Conservation (phyloP, 495 filamentous ascomycete genomes). For the Penicillium maclennaniae region DNA sequence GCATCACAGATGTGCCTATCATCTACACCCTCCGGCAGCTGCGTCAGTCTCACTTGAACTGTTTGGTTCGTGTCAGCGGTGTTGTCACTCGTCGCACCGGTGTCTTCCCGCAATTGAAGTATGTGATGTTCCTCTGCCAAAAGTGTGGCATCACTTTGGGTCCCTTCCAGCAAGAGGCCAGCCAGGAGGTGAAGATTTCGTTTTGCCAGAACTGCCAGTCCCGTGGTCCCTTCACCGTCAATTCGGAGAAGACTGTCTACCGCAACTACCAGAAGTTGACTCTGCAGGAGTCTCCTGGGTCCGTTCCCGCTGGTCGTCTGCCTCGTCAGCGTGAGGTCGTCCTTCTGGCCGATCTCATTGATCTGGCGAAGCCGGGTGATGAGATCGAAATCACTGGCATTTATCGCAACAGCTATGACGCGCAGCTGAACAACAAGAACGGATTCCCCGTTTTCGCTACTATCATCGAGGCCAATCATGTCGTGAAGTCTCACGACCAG, state of each 20-base stretch:
- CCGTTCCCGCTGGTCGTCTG: slow-evolving; percentile 92
- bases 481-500: slow-evolving; percentile 96
- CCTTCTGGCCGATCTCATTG: slow-evolving; percentile 94
- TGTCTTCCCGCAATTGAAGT: slow-evolving; percentile 97
- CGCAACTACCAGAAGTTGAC: slow-evolving; percentile 98
- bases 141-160: slow-evolving; percentile 92
- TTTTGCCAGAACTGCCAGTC: slow-evolving; percentile 98
- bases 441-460: slow-evolving; percentile 99
- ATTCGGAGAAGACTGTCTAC: slow-evolving; percentile 98
- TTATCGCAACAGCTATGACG: slow-evolving; percentile 98
- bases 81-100: slow-evolving; percentile 96
- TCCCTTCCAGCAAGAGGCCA: slow-evolving; percentile 96
- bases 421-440: slow-evolving; percentile 96
- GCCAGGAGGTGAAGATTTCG: slow-evolving; percentile 89
- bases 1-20: slow-evolving; percentile 90
- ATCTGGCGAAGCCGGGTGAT: slow-evolving; percentile 94
- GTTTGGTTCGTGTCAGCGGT: slow-evolving; percentile 87
- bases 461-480: slow-evolving; percentile 94
- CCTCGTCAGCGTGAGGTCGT: slow-evolving; percentile 94
- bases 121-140: slow-evolving; percentile 92
- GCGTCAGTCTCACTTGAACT: slow-evolving; percentile 95
- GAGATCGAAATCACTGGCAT: slow-evolving; percentile 96
- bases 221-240: slow-evolving; percentile 90
- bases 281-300: slow-evolving; percentile 94
- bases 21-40: slow-evolving; percentile 96